A percentile compares a stretch with the other conserved stretches of the same genome.
These are phyloP conservation scores for Agaricus sinodeliciosus DNA, from an alignment of 768 basidiomycete genomes.

Conservation along the genomic window DNA sequence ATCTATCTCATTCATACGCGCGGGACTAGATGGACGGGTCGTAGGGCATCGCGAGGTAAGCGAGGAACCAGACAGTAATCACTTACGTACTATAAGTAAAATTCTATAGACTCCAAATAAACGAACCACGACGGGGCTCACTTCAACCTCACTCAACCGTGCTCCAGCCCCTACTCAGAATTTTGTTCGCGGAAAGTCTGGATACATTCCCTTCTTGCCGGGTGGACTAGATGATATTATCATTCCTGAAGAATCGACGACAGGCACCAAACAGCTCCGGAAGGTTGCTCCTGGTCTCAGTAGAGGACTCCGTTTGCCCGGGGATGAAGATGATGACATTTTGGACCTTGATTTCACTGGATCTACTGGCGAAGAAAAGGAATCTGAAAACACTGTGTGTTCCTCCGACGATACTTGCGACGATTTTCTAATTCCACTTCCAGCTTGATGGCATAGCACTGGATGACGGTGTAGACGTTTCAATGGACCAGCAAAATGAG, in stretches of 20 bases:
- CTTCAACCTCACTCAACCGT: conserved; percentile 80
- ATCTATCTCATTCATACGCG: conserved; percentile 61
- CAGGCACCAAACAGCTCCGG: conserved; percentile 43
- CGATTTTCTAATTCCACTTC: not conserved
- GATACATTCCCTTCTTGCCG: conserved; percentile 89
- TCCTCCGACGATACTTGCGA: not conserved
- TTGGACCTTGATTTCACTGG: conserved; percentile 27
- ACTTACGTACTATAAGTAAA: not conserved
- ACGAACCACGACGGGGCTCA: conserved; percentile 60
- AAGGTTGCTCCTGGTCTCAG: conserved; percentile 79
- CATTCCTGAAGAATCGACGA: conserved; percentile 20
- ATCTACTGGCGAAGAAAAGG: conserved; percentile 17
- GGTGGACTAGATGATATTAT: conserved; percentile 77
- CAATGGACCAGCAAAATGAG: conserved; percentile 31
- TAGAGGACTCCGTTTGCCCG: conserved; percentile 69
- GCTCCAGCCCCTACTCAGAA: conserved; percentile 72
- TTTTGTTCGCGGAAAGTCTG: conserved; percentile 93
- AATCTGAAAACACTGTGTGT: conserved; percentile 16
- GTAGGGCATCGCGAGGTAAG: conserved; percentile 77
- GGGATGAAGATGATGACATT: conserved; percentile 43
- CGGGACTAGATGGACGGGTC: conserved; percentile 75
- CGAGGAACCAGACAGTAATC: not conserved
- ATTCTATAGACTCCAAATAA: conserved; percentile 44
- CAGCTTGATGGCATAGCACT: conserved; percentile 8
- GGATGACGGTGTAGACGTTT: conserved; percentile 11